These are phyloP conservation scores for Sporothrix protearum DNA, from an alignment of 2,329 filamentous ascomycete species.

Conservation along the genomic window DNA sequence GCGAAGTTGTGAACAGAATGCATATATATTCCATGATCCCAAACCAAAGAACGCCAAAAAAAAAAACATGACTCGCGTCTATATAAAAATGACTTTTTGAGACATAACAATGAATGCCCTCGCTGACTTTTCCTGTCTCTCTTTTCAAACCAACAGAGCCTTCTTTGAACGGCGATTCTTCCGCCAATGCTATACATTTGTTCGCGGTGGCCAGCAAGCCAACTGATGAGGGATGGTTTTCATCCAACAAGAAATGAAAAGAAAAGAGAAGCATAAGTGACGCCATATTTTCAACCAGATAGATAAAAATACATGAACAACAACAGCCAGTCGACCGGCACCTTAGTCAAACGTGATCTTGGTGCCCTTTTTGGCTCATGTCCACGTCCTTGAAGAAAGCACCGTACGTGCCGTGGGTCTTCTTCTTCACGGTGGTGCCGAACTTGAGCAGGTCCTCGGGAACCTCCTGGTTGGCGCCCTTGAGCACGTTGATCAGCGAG, in stretches of 20 bases:
- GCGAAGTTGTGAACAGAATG: not conserved
- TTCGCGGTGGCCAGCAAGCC: constrained; percentile 20
- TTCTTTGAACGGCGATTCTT: constrained; percentile 55
- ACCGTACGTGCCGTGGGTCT: constrained; percentile 91
- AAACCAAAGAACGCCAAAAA: constrained; percentile 10
- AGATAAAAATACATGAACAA: not conserved
- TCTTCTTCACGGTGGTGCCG: constrained; percentile 98
- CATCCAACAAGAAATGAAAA: not conserved
- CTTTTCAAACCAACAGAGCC: constrained; percentile 39
- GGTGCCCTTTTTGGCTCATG: constrained; percentile 75
- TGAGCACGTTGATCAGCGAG: constrained; percentile 90
- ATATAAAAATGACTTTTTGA: constrained; percentile 4
- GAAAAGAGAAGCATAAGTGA: not conserved
- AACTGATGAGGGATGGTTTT: not conserved
- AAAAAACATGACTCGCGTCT: constrained; percentile 12
- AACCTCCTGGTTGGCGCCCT: constrained; percentile 84
- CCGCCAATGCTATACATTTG: constrained; percentile 43
- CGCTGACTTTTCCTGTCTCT: constrained; percentile 17
- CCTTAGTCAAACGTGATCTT: constrained; percentile 83
- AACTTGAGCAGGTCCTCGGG: constrained; percentile 92
- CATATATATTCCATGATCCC: constrained; percentile 9
- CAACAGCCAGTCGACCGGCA: not conserved
- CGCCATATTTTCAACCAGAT: not conserved
- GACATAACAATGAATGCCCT: not conserved
- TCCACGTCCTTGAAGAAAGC: constrained; percentile 92